These are phyloP conservation scores for Pythium periplocum DNA, from an alignment of 352 stramenopile genomes.

Conservation along the genomic window DNA sequence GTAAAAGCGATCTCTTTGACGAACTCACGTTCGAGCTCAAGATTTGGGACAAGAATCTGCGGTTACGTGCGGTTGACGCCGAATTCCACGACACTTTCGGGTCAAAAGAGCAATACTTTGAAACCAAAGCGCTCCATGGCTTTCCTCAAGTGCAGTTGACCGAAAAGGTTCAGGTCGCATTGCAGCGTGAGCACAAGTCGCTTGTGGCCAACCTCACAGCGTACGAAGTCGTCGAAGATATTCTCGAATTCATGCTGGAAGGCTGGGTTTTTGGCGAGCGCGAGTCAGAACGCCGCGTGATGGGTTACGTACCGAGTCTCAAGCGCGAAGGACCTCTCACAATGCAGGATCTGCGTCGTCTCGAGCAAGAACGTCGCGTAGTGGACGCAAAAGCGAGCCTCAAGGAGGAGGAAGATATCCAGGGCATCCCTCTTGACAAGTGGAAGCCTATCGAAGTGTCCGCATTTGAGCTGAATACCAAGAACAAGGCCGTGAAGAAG, in stretches of 20 bases:
- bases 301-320: constrained; percentile 82
- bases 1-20: constrained; percentile 65
- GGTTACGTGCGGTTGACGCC: constrained; percentile 79
- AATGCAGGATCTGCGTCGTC: constrained; percentile 57
- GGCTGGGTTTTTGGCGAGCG: constrained; percentile 95
- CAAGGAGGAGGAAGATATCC: constrained; percentile 29
- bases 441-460: constrained; percentile 71
- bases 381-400: constrained; percentile 29
- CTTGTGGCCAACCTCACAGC: constrained; percentile 84
- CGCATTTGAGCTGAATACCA: constrained; percentile 38
- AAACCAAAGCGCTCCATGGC: constrained; percentile 88
- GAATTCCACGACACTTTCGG: constrained; percentile 91
- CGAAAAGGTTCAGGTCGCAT: constrained; percentile 65
- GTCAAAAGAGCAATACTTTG: constrained; percentile 74
- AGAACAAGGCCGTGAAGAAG: constrained; percentile 65
- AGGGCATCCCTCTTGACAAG: constrained; percentile 57
- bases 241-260: constrained; percentile 95
- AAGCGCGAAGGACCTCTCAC: constrained; percentile 74
- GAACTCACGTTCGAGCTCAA: constrained; percentile 65
- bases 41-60: constrained; percentile 61
- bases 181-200: constrained; percentile 84
- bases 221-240: constrained; percentile 90
- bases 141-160: constrained; percentile 85
- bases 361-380: constrained; percentile 48
- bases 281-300: constrained; percentile 60